phyloP scores from a whole-genome alignment of 1,139 yeast genomes.

The Hanseniaspora uvarum region DNA sequence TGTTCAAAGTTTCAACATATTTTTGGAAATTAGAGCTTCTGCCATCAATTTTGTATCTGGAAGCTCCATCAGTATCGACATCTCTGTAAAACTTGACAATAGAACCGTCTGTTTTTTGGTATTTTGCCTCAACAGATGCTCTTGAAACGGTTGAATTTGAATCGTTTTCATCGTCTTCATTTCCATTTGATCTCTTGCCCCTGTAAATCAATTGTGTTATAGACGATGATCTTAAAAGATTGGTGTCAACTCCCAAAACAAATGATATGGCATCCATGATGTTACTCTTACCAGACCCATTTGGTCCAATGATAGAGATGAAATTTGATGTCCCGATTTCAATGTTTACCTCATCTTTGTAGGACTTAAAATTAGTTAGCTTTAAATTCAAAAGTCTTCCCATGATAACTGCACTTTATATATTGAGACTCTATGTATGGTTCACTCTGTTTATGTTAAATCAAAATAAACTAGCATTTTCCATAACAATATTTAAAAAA shows the following conservation, averaged over 20 bases:
- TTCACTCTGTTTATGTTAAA: background rate
- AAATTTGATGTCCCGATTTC: constrained; percentile 78
- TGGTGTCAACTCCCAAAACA: constrained; percentile 75
- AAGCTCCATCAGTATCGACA: constrained; percentile 47
- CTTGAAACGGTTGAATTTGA: constrained; percentile 35
- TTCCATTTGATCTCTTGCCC: constrained; percentile 39
- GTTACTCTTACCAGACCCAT: constrained; percentile 95
- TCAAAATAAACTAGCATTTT: background rate
- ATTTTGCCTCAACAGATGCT: constrained; percentile 76
- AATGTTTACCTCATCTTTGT: constrained; percentile 60
- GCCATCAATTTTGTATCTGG: constrained; percentile 63
- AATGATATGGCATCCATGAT: constrained; percentile 98
- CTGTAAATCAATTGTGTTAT: constrained; percentile 72
- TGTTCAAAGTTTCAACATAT: constrained; percentile 56
- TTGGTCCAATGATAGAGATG: constrained; percentile 91
- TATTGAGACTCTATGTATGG: background rate
- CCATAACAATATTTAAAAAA: background rate
- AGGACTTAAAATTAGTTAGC: constrained; percentile 80
- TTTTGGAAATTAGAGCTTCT: constrained; percentile 51
- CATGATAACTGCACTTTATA: constrained; percentile 35
- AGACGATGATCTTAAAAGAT: constrained; percentile 64
- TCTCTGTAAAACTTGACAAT: constrained; percentile 34
- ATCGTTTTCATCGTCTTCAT: constrained; percentile 23
- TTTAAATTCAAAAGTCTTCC: constrained; percentile 69
- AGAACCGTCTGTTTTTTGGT: constrained; percentile 53